Percentiles rank a stretch among this genome's conserved stretches.
Evolutionary conservation across 176 grass and related monocot species (phyloP).

Genomic region (Stipa capillata): DNA sequence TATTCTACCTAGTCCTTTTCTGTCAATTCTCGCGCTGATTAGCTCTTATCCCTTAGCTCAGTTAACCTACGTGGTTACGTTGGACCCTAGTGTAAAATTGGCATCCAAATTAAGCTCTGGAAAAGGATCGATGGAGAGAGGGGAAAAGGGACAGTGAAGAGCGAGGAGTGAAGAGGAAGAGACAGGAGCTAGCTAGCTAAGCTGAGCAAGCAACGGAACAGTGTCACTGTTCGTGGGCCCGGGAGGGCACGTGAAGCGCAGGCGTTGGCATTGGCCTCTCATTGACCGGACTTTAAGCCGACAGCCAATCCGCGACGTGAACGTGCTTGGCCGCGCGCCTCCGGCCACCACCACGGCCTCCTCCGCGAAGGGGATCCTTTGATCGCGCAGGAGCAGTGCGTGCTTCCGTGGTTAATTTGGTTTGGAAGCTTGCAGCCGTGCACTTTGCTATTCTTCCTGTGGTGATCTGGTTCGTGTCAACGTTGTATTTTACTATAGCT

Average conservation of each 20-base stretch:
- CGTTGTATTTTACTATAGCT: too few relatives aligned
- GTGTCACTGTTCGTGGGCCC: conserved; percentile 25
- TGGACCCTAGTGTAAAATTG: conserved; percentile 11
- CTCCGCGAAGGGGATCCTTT: neutral
- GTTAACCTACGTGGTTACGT: too few relatives aligned
- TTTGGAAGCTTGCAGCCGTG: too few relatives aligned
- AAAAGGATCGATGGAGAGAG: neutral
- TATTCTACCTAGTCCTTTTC: neutral
- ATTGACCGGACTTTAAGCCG: conserved; percentile 16
- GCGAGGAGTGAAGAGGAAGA: conserved; percentile 8
- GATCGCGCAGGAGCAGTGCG: too few relatives aligned
- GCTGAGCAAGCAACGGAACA: neutral
- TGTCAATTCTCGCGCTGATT: neutral
- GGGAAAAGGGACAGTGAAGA: neutral
- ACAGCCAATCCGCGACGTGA: conserved; percentile 10
- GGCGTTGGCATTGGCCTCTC: conserved; percentile 19
- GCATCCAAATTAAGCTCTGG: too few relatives aligned
- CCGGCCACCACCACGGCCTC: too few relatives aligned
- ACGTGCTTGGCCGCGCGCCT: conserved; percentile 1
- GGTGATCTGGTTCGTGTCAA: too few relatives aligned
- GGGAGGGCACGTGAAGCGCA: conserved; percentile 19
- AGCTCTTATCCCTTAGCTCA: neutral
- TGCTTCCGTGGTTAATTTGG: too few relatives aligned
- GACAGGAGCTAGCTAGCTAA: too few relatives aligned
- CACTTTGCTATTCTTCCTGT: too few relatives aligned